A percentile compares a stretch with the other conserved stretches of the same genome.
Conservation (phyloP, 108 stramenopile genomes). For the Nannochloropsis gaditana region DNA sequence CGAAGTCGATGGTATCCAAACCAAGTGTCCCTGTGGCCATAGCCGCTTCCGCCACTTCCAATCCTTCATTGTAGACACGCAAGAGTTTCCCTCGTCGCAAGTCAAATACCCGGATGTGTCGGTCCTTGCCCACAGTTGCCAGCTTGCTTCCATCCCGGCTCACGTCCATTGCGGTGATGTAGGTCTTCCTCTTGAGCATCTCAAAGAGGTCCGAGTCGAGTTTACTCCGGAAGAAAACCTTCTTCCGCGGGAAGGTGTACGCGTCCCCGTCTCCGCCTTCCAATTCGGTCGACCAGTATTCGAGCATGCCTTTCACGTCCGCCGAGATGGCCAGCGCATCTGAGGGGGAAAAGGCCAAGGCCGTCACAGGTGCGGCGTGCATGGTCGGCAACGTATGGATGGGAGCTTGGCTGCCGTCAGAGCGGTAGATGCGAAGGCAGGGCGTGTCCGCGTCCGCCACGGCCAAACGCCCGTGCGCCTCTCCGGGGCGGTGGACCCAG, state of each 20-base stretch:
- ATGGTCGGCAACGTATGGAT: constrained; percentile 58
- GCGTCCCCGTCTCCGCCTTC: constrained; percentile 53
- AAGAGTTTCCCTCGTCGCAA: constrained; percentile 67
- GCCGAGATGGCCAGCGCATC: constrained; percentile 64
- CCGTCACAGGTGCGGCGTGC: constrained; percentile 73
- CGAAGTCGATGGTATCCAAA: constrained; percentile 80
- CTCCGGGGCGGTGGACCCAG: constrained; percentile 45
- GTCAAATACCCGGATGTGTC: constrained; percentile 73
- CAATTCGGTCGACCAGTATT: constrained; percentile 70
- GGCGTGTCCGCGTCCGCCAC: constrained; percentile 37
- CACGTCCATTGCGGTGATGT: constrained; percentile 60
- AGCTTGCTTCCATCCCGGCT: constrained; percentile 57
- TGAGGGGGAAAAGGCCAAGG: constrained; percentile 61
- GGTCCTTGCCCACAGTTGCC: constrained; percentile 70
- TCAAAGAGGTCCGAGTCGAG: constrained; percentile 83
- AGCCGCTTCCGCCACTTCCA: constrained; percentile 36
- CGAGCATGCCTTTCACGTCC: constrained; percentile 81
- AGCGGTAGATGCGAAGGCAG: constrained; percentile 39
- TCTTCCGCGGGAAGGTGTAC: not conserved
- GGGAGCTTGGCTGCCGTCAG: constrained; percentile 54
- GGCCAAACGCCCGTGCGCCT: constrained; percentile 33
- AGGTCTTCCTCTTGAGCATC: constrained; percentile 75
- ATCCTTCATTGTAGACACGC: constrained; percentile 77
- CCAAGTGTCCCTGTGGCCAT: constrained; percentile 41
- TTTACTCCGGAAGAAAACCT: constrained; percentile 62